These are phyloP conservation scores for Penicillium freii DNA, from an alignment of 2,329 filamentous ascomycete species.

Conservation along the genomic window DNA sequence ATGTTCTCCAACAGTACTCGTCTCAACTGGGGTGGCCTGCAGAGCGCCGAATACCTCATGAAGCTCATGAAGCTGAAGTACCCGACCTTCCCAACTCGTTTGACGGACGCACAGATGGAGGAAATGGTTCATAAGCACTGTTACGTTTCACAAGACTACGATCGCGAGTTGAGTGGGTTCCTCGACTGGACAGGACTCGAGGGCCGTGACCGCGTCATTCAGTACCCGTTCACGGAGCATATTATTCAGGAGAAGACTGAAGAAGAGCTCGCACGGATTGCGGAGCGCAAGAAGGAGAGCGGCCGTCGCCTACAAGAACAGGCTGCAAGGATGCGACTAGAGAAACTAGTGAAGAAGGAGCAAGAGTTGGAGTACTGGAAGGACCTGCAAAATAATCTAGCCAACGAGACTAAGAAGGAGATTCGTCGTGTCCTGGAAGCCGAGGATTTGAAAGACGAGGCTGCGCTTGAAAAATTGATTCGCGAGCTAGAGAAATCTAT, in stretches of 20 bases:
- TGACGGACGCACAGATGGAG: conserved; percentile 83
- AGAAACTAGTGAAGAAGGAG: conserved; percentile 94
- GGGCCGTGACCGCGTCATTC: conserved; percentile 81
- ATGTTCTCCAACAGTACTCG: conserved; percentile 81
- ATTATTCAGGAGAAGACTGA: conserved; percentile 87
- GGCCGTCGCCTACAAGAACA: conserved; percentile 90
- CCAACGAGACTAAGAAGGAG: conserved; percentile 84
- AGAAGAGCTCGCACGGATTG: conserved; percentile 84
- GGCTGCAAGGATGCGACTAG: conserved; percentile 93
- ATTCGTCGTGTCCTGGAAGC: conserved; percentile 79
- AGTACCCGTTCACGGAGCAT: conserved; percentile 92
- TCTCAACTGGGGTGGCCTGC: conserved; percentile 91
- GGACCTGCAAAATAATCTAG: conserved; percentile 70
- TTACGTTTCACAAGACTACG: conserved; percentile 82
- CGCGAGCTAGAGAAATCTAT: conserved; percentile 89
- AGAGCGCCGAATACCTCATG: conserved; percentile 84
- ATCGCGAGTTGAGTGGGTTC: conserved; percentile 70
- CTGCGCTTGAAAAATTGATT: conserved; percentile 76
- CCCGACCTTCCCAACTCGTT: conserved; percentile 79
- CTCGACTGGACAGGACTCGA: conserved; percentile 91
- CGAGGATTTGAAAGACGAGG: conserved; percentile 89
- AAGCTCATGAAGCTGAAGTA: conserved; percentile 92
- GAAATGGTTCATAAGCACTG: conserved; percentile 84
- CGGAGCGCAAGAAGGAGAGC: conserved; percentile 92
- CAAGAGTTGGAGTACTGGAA: conserved; percentile 93